phyloP scores from a whole-genome alignment of 345 rosid species.

The Lumnitzera racemosa region DNA sequence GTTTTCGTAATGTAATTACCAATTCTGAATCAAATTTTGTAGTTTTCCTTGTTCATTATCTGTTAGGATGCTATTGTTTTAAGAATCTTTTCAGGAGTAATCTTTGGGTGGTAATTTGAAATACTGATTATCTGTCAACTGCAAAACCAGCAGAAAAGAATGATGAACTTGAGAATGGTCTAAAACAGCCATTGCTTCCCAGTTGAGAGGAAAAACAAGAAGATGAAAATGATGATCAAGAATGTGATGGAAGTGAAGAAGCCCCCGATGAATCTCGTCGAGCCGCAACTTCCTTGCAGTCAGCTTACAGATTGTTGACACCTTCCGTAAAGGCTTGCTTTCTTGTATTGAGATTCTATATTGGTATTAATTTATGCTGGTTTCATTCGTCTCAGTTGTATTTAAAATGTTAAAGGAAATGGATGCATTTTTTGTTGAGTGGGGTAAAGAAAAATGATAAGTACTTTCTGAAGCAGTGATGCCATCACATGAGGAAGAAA shows the following conservation, averaged over 20 bases:
- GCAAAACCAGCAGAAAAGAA: constrained; percentile 38
- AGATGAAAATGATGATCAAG: constrained; percentile 52
- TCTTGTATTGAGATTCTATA: background rate
- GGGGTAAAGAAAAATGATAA: too few species aligned
- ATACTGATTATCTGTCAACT: constrained; percentile 13
- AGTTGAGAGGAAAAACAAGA: constrained; percentile 39
- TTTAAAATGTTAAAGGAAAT: too few species aligned
- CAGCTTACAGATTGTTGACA: constrained; percentile 89
- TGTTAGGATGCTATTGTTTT: too few species aligned
- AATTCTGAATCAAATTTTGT: too few species aligned
- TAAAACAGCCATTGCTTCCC: constrained; percentile 57
- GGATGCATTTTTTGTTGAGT: too few species aligned
- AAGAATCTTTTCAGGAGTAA: background rate
- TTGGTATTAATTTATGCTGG: background rate
- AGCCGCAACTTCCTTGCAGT: constrained; percentile 60
- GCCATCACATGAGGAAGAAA: too few species aligned
- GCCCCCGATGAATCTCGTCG: constrained; percentile 46
- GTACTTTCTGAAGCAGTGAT: too few species aligned
- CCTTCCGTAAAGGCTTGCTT: constrained; percentile 82
- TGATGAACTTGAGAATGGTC: constrained; percentile 69
- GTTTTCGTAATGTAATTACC: too few species aligned
- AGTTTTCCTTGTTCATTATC: too few species aligned
- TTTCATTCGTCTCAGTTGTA: too few species aligned
- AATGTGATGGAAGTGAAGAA: constrained; percentile 64
- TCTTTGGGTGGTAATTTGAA: constrained; percentile 3